Conservation (phyloP, 495 filamentous ascomycete species). For the Elasticomyces elasticus region DNA sequence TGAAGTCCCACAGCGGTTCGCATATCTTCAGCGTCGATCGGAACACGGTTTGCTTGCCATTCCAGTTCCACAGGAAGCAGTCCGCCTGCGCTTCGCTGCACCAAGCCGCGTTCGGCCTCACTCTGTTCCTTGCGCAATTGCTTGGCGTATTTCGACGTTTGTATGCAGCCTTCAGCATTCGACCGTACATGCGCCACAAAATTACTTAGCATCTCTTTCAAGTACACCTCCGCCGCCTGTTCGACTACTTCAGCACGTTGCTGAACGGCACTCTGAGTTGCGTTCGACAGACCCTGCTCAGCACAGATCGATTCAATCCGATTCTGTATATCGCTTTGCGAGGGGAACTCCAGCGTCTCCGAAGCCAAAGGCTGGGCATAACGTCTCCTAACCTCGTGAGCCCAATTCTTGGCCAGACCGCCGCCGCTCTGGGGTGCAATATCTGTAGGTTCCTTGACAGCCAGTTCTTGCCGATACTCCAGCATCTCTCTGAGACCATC, state of each 20-base stretch:
- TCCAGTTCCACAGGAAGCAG: constrained; percentile 68
- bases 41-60: constrained; percentile 52
- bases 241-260: constrained; percentile 78
- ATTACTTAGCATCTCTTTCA: constrained; percentile 75
- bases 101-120: constrained; percentile 53
- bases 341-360: constrained; percentile 90
- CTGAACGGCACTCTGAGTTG: constrained; percentile 46
- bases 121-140: constrained; percentile 66
- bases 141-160: constrained; percentile 65
- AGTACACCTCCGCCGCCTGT: constrained; percentile 79
- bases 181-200: constrained; percentile 68
- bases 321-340: constrained; percentile 61
- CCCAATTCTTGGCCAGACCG: constrained; percentile 34
- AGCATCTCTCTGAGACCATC: constrained; percentile 11
- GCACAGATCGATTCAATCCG: constrained; percentile 94
- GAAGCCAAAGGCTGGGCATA: constrained; percentile 76
- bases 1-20: constrained; percentile 64
- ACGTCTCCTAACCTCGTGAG: constrained; percentile 81
- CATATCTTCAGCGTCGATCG: constrained; percentile 70
- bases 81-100: constrained; percentile 57
- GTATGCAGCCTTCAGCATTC: constrained; percentile 70
- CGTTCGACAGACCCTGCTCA: constrained; percentile 68
- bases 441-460: constrained; percentile 10
- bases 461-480: constrained; percentile 14
- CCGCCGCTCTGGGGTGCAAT: constrained; percentile 6